Percentiles rank a stretch among this genome's conserved stretches.
phyloP scores from a whole-genome alignment of 2,329 filamentous ascomycete genomes.

The Sporothrix variecibatus region DNA sequence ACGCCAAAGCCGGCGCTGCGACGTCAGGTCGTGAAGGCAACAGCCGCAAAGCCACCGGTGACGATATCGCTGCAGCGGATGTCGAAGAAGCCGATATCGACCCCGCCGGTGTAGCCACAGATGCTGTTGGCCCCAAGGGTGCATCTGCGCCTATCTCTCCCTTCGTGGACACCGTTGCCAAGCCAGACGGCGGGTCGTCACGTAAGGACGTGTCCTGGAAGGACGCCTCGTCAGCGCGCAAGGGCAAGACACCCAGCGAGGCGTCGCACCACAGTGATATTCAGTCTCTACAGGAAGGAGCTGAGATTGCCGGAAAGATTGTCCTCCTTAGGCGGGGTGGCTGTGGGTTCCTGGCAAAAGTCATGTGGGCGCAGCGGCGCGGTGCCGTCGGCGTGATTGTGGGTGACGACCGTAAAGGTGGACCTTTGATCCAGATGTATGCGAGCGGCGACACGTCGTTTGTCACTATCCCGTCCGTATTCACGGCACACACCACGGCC shows the following conservation, averaged over 20 bases:
- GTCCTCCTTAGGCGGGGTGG: conserved; percentile 89
- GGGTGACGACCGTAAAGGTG: conserved; percentile 87
- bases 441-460: conserved; percentile 96
- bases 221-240: not conserved
- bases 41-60: not conserved
- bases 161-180: not conserved
- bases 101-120: not conserved
- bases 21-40: not conserved
- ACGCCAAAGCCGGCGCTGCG: not conserved
- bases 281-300: conserved; percentile 84
- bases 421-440: conserved; percentile 94
- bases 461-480: conserved; percentile 88
- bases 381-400: conserved; percentile 90
- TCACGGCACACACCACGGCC: conserved; percentile 92
- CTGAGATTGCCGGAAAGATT: conserved; percentile 91
- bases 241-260: conserved; percentile 1
- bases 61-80: not conserved
- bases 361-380: conserved; percentile 92
- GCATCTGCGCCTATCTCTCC: not conserved
- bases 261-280: conserved; percentile 73
- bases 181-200: not conserved
- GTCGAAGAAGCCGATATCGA: not conserved
- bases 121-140: not conserved
- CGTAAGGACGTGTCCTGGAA: conserved; percentile 11
- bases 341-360: conserved; percentile 95